Base-by-base conservation (phyloP, 139 green algal genomes). In the Trebouxia sp. region DNA sequence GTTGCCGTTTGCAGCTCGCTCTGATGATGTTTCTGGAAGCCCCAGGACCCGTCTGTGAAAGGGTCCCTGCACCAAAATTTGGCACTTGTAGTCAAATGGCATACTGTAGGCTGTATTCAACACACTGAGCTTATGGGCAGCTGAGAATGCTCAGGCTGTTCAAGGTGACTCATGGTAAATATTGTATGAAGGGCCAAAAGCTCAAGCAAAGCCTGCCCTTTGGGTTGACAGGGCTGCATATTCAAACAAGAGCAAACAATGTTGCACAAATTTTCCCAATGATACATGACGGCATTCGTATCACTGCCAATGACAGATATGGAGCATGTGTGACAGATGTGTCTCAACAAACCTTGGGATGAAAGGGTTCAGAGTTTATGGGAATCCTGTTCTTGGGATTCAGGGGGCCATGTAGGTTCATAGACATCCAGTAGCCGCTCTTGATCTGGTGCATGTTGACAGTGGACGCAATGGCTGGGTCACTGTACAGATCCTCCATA, bases 341-440 rank as follows among this genome's bases (percentile, higher is more conserved):
- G n/a, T n/a, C n/a, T n/a, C n/a, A 22, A 39, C 35, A 4, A 0
- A 43, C 30, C 72, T 79, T 58, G 39, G 72, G 45, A 6, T 3
- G 6, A 43, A 55, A 51, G 69, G 41, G 69, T 28, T 77, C 43
- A 22, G 42, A 77, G 42, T 56, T 56, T 22, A 56, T 24, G 3
- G 72, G 72, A 0, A 79, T n/a, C 28, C 72, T 55, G 45, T 65
- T 30, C 43, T 79, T 79, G 72, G 72, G 72, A 32, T 79, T 79
- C 41, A 79, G 43, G 43, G 48, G 28, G 30, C 45, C 28, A 7
- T 56, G 72, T 32, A 70, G 62, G 32, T 70, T 70, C 32, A 70
- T 43, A 14, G 72, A 79, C 41, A 55, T 37, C 72, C 72, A 79
- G 72, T 56, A 55, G 24, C 72, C 72, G 22, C 12, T 56, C 72